Conservation (phyloP, 1,139 yeast species). For the Tardiomyces digboiensis region DNA sequence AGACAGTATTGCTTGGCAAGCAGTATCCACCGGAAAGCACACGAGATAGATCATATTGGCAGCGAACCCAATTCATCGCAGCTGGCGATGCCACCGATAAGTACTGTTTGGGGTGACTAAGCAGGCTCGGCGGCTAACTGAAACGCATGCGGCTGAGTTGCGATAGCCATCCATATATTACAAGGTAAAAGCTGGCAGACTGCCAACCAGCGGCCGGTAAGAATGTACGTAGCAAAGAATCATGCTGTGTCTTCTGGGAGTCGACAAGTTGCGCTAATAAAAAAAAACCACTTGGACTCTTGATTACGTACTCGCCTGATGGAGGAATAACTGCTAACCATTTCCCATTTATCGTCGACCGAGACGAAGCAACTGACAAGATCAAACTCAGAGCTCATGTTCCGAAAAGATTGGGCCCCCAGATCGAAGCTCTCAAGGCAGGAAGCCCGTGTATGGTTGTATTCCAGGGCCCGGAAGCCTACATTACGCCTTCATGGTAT, state of each 20-base stretch:
- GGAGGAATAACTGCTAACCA: conserved; percentile 42
- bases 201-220: too few relatives aligned
- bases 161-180: too few relatives aligned
- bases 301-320: conserved; percentile 13
- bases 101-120: too few relatives aligned
- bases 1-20: too few relatives aligned
- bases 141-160: too few relatives aligned
- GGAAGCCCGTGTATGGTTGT: conserved; percentile 34
- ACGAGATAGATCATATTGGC: too few relatives aligned
- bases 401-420: conserved; percentile 43
- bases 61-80: too few relatives aligned
- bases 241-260: not conserved
- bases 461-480: conserved; percentile 46
- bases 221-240: not conserved
- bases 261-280: not conserved
- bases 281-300: not conserved
- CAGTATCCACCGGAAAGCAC: too few relatives aligned
- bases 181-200: too few relatives aligned
- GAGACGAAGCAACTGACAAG: conserved; percentile 32
- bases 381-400: conserved; percentile 45
- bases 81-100: too few relatives aligned
- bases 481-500: conserved; percentile 55
- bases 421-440: conserved; percentile 35
- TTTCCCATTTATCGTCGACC: conserved; percentile 42
- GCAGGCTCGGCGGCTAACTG: too few relatives aligned